Conservation (phyloP, 768 basidiomycete genomes). For the Kwoniella botswanensis region DNA sequence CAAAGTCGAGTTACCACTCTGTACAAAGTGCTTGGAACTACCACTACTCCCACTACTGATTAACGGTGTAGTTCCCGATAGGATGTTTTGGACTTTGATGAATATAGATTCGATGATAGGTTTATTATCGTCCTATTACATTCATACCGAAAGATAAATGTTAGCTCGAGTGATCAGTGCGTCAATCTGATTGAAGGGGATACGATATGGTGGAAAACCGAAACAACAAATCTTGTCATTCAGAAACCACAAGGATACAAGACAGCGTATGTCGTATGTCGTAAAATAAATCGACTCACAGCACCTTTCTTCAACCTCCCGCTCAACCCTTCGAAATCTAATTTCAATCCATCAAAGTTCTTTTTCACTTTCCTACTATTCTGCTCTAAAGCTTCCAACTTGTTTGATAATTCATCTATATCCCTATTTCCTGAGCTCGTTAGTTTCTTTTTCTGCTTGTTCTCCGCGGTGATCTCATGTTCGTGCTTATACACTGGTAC, state of each 20-base stretch:
- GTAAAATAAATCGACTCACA: conserved; percentile 18
- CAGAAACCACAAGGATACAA: too few species aligned
- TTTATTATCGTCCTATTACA: conserved; percentile 24
- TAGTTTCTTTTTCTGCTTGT: conserved; percentile 19
- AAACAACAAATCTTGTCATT: too few species aligned
- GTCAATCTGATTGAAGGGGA: too few species aligned
- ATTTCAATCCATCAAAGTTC: conserved; percentile 29
- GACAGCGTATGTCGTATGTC: not conserved
- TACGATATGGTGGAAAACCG: too few species aligned
- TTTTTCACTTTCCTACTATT: conserved; percentile 28
- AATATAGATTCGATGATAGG: conserved; percentile 24
- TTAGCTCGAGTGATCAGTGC: too few species aligned
- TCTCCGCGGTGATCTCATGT: conserved; percentile 7
- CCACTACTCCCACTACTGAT: not conserved
- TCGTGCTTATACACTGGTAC: conserved; percentile 18
- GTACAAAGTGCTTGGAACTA: not conserved
- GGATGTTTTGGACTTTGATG: conserved; percentile 18
- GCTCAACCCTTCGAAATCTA: conserved; percentile 30
- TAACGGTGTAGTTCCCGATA: conserved; percentile 16
- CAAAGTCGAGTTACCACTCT: not conserved
- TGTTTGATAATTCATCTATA: conserved; percentile 30
- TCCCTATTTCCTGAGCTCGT: conserved; percentile 31
- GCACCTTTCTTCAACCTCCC: conserved; percentile 25
- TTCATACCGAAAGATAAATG: too few species aligned
- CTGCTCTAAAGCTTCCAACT: conserved; percentile 31